Base-by-base conservation (phyloP, 495 filamentous ascomycete species). In the Penicillium cinerascens region DNA sequence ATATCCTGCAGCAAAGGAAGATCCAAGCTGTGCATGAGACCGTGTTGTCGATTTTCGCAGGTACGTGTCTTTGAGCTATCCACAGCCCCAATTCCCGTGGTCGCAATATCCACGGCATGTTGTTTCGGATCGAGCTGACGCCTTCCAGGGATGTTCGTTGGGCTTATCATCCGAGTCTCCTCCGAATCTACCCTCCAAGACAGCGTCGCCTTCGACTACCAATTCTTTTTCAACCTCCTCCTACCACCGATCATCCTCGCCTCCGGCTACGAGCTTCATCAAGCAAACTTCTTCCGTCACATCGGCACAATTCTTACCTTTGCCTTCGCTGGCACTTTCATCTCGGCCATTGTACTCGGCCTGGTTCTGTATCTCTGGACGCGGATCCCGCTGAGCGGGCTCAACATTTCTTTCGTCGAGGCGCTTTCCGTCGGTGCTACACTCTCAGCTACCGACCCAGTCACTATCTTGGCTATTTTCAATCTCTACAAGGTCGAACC, bases 401-500 rank as follows among this genome's bases (percentile, higher is more conserved):
- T 97, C 53, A 81, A 88, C 35, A 88, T 97, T 62, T 82, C 82
- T 10, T 96, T 95, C 60, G 87, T 96, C 43, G 93, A 98, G 62
- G 93, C 93, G 39, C 89, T 97, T 52, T 95, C 91, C 1, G 90
- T 97, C 17, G 93, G 93, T 44, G 93, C 93, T 18, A 97, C 93
- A 0, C 80, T 98, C 22, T 97, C 93, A 2, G 93, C 93, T 48
- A 98, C 93, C 0, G 93, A 98, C 63, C 93, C 93, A 0, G 91
- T 98, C 43, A 98, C 93, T 0, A 97, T 98, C 58, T 78, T 98
- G 27, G 93, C 93, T 46, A 98, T 98, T 51, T 98, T 98, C 83
- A 98, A 96, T 65, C 87, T 95, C 1, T 97, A 97, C 78, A 96
- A 97, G 71, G 93, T 98, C 45, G 93, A 98, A 67, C 93, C 93